Base-by-base conservation (phyloP, 148 eudicot genomes). In the Heliamphora exappendiculata region DNA sequence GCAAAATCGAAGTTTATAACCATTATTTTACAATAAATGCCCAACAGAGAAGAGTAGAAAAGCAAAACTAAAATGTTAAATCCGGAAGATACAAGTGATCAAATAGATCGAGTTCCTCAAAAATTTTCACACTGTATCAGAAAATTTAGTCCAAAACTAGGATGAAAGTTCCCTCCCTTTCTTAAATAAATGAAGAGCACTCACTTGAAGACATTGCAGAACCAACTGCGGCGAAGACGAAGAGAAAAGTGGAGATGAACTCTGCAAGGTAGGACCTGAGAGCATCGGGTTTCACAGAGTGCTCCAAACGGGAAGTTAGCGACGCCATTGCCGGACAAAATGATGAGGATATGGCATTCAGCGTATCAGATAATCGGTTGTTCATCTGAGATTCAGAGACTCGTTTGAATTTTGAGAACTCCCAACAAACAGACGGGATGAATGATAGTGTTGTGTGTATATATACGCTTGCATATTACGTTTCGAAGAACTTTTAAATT, bases 191-290 rank as follows among this genome's bases (percentile, higher is more conserved):
- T 33, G 6, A 28, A 13, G 63, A 67, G 28, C 1, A 81, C 88
- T 75, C 12, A 92, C 98, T 77, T 0, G 97, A 80, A 4, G 98
- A 76, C 94, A 92, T 87, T 62, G 87, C 75, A 10, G 98, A 85
- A 0, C 97, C 98, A 9, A 89, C 87, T 13, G 96, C 88, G 4
- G 89, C 90, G 76, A 89, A 85, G 77, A 91, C 97, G 60, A 65
- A 92, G 76, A 95, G n/a, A 86, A 95, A 95, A 3, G 98, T 95
- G 71, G 98, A 92, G 73, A 95, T 78, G 79, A 92, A 92, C 83
- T 95, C 98, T 7, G 97, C 97, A 7, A 95, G 82, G 74, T 95
- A 95, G 0, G 96, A 75, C 81, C 96, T 67, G n/a, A 92, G 79
- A 29, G 98, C 89, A 33, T 83, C 76, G 42, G 87, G 79, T 28